phyloP scores from a whole-genome alignment of 2,329 filamentous ascomycete species.

The Pleoardoris graminearum region DNA sequence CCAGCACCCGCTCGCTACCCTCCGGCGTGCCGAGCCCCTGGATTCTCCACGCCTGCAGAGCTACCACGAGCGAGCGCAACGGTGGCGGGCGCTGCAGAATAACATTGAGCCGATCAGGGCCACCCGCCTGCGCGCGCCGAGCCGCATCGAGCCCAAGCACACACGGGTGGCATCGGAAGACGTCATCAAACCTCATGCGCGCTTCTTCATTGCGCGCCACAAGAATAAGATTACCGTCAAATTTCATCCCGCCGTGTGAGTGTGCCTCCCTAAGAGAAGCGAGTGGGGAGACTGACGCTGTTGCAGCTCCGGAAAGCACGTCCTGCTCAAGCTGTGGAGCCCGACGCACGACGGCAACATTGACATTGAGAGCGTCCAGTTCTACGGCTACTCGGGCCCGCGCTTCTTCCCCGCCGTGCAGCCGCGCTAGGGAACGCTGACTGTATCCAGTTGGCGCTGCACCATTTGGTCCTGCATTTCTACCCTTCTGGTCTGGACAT shows the following conservation, averaged over 20 bases:
- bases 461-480: too few relatives aligned
- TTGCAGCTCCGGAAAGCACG: constrained; percentile 71
- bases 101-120: constrained; percentile 33
- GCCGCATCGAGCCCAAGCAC: constrained; percentile 38
- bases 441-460: background rate
- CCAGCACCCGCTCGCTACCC: constrained; percentile 23
- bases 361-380: constrained; percentile 84
- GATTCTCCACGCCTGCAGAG: constrained; percentile 12
- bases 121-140: constrained; percentile 35
- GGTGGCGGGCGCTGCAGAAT: background rate
- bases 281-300: constrained; percentile 1
- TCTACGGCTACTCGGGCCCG: constrained; percentile 81
- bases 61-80: background rate
- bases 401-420: constrained; percentile 77
- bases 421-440: constrained; percentile 18
- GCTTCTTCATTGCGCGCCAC: constrained; percentile 80
- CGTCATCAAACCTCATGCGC: constrained; percentile 72
- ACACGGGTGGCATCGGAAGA: constrained; percentile 21
- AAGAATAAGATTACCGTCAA: constrained; percentile 85
- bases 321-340: constrained; percentile 89
- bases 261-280: constrained; percentile 11
- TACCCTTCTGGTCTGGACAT: too few relatives aligned
- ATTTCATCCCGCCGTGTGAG: constrained; percentile 76
- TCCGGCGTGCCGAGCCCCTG: constrained; percentile 29
- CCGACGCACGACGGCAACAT: constrained; percentile 76